Evolutionary conservation across 2,329 filamentous ascomycete species (phyloP), one percentile per base, ranked within the genome.

Genomic region (Fusarium abutilonis): DNA sequence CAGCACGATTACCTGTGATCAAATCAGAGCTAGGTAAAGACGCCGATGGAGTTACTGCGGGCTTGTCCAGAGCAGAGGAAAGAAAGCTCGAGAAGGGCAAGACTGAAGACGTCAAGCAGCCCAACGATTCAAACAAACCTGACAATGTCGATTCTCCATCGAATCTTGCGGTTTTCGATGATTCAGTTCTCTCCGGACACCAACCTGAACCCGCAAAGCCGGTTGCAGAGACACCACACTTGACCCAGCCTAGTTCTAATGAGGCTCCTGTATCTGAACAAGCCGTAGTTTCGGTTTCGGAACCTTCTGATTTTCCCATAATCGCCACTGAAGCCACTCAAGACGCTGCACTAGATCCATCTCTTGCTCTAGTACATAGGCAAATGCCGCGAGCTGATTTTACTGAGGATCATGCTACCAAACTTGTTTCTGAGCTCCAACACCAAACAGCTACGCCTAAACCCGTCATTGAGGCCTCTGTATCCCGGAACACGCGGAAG

Each of bases 31-130:
- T 17, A 21, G 36, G 8, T 9, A 23, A 42, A 9, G 35, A 38
- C 5, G 34, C 21, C 5, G 29, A 32, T 14, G 38, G 43, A 23
- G 43, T 26, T 14, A 19, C 31, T 7, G 17, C 21, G 26, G 45
- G 39, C 31, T 36, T 53, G 26, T 46, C 57, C 6, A 43, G 32
- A 26, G 50, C 46, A 11, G 60, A 63, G 35, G 45, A 47, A 39
- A 63, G 57, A 29, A 62, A 52, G 26, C 44, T 35, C n/a, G 41
- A 56, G 35, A 52, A 51, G 17, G 13, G 7, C 14, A 38, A 40
- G 34, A 23, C n/a, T 43, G 23, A 14, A 9, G 34, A 52, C 34
- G 21, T 11, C 15, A 40, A 56, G 15, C 19, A 40, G 15, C 19
- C 15, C 9, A 36, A 50, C 17, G 43, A 63, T 15, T n/a, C 39